phyloP scores from a whole-genome alignment of 805 yeast genomes.

The Yueomyces sp. region DNA sequence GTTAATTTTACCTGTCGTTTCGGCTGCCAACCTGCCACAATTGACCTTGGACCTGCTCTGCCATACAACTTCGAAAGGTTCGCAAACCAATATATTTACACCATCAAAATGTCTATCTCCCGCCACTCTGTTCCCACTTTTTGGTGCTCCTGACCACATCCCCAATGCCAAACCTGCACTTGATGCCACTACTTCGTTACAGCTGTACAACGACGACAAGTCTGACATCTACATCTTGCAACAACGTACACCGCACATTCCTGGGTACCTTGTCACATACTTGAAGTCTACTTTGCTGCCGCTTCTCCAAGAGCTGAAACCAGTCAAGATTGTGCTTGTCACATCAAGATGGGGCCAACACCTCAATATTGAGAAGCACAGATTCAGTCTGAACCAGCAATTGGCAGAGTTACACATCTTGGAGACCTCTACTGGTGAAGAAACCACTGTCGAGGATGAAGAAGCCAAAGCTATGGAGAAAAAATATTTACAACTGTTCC shows the following conservation, averaged over 20 bases:
- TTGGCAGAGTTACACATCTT: too few species aligned
- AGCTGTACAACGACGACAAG: slow-evolving; percentile 37
- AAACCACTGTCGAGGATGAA: too few species aligned
- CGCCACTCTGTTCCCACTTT: slow-evolving; percentile 41
- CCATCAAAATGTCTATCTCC: not conserved
- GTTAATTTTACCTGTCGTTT: slow-evolving; percentile 64
- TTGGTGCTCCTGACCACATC: slow-evolving; percentile 57
- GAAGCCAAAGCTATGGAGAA: too few species aligned
- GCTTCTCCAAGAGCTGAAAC: slow-evolving; percentile 29
- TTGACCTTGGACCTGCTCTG: slow-evolving; percentile 60
- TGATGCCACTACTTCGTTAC: slow-evolving; percentile 46
- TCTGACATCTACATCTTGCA: slow-evolving; percentile 48
- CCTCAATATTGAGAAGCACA: too few species aligned
- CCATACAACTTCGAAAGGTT: slow-evolving; percentile 22
- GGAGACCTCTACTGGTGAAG: too few species aligned
- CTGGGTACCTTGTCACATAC: slow-evolving; percentile 41
- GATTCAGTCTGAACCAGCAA: too few species aligned
- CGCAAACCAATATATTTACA: slow-evolving; percentile 16
- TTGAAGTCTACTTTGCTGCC: slow-evolving; percentile 38
- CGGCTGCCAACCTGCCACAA: slow-evolving; percentile 88
- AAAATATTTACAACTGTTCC: too few species aligned
- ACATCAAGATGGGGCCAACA: slow-evolving; percentile 29
- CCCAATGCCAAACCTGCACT: slow-evolving; percentile 5
- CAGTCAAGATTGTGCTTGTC: slow-evolving; percentile 38
- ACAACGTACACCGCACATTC: slow-evolving; percentile 75